Base-by-base conservation (phyloP, 2,329 filamentous ascomycete species). In the Didymella arachidicola region DNA sequence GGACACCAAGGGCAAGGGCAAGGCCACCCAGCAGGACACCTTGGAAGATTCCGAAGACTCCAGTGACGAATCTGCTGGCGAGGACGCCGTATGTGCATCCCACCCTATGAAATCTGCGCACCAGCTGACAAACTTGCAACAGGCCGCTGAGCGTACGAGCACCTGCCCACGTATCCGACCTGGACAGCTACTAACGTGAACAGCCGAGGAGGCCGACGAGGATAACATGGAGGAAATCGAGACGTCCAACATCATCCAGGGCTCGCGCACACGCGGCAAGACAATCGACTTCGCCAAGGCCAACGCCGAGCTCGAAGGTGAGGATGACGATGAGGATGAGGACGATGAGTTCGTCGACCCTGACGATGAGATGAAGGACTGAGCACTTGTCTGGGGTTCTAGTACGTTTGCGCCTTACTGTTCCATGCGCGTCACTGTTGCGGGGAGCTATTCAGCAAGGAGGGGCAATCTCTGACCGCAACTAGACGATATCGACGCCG, bases 251-350 rank as follows among this genome's bases (percentile, higher is more conserved):
- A 96, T 98, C 77, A 88, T 98, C 74, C 45, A 53, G 39, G 77
- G 81, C 59, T 85, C 84, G 65, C 94, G 95, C 79, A 98, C 94
- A 64, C 94, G 94, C 73, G 93, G 93, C 75, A 91, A 92, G 79
- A 85, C 88, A 73, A 97, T 98, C 77, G 92, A 98, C 84, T 98
- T 92, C 80, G 90, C 90, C 72, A 93, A 96, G 82, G 93, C 93
- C 19, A 92, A 92, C 26, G 84, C 90, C 79, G 88, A 96, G 78
- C 86, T 90, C 70, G 87, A 86, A 45, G 86, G 83, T 64, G 86
- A 87, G n/a, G 88, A 91, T 7, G 90, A 93, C 5, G 90, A 93
- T 5, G 90, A 92, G 14, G 89, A 94, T 29, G 92, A 95, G 0
- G 90, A 91, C 59, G 89, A 86, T 25, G 81, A 82, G 66, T 89